Evolutionary conservation across 768 basidiomycete genomes (phyloP).

Genomic region (Termitomyces sp.): DNA sequence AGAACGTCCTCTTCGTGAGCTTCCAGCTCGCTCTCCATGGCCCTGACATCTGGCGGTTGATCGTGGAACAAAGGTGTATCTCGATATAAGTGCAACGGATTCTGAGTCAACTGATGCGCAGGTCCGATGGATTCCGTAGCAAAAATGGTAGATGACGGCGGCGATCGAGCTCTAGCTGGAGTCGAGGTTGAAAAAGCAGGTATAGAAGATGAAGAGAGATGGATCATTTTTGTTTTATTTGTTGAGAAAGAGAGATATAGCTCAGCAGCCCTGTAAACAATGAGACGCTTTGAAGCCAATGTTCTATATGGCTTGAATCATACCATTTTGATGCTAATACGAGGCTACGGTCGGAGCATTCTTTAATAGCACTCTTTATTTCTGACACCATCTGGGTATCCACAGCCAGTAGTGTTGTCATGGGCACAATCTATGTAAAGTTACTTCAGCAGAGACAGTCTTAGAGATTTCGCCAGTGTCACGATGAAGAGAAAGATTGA

Average conservation of each 20-base stretch:
- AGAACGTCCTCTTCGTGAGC: conserved; percentile 67
- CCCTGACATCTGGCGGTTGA: conserved; percentile 26
- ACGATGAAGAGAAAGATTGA: neutral
- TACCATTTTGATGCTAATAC: conserved; percentile 75
- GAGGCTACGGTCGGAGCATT: conserved; percentile 72
- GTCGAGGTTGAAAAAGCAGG: conserved; percentile 54
- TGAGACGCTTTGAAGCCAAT: neutral
- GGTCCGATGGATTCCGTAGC: conserved; percentile 26
- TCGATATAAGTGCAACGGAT: conserved; percentile 23
- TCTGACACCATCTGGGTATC: conserved; percentile 49
- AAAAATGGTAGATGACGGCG: conserved; percentile 32
- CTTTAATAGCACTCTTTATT: conserved; percentile 55
- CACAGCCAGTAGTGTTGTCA: conserved; percentile 15
- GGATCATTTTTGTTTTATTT: conserved; percentile 33
- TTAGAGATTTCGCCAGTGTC: neutral
- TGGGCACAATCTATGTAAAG: neutral
- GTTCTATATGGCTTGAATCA: conserved; percentile 8
- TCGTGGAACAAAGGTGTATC: conserved; percentile 28
- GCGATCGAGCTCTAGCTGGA: conserved; percentile 42
- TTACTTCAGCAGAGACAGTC: neutral
- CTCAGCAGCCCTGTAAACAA: conserved; percentile 62
- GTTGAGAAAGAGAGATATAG: conserved; percentile 56
- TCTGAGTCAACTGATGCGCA: conserved; percentile 24
- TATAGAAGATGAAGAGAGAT: conserved; percentile 16
- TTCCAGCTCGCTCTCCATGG: conserved; percentile 43